Base-by-base conservation (phyloP, 164 flowering plant genomes). In the Magnolia officinalis region DNA sequence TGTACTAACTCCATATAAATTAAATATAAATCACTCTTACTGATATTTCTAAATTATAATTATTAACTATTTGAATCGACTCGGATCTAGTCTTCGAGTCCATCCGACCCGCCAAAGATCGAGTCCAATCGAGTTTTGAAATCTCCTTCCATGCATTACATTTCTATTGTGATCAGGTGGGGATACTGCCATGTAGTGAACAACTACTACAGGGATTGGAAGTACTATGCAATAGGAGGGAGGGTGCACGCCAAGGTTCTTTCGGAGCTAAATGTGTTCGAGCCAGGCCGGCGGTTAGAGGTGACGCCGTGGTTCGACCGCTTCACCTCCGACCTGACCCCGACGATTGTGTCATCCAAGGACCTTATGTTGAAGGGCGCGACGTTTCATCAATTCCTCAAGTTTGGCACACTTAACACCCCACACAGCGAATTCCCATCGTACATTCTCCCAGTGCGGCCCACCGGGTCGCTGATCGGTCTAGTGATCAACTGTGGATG, bases 101-200 rank as follows among this genome's bases (percentile, higher is more conserved):
- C 26, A 26, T 1, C 26, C 1, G 1, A 26, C 29, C 29, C 29
- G 29, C 29, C 2, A 26, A 26, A 1, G 29, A 26, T 26, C 29
- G 29, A 26, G 29, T 26, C 29, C 29, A 26, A 26, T 26, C 6
- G 45, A 37, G 45, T 37, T 37, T 5, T 63, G 65, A 65, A 37
- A 37, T 37, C 45, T 37, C 45, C 45, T 37, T 37, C 6, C 45
- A 37, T 37, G 45, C 45, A 37, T 37, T 37, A 5, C 45, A 20
- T 65, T 65, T 50, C 20, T 18, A 49, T 7, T 21, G 21, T 49
- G 14, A 31, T 31, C 73, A 79, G 84, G 74, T 82, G 82, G 81
- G 85, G 85, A 7, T 82, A 78, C 37, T 80, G 82, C 69, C 85
- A 82, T 73, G 85, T 80, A 13, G 82, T 50, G 51, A 82, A 82